phyloP scores from a whole-genome alignment of 2,329 filamentous ascomycete genomes.

The Xylogone sp. region DNA sequence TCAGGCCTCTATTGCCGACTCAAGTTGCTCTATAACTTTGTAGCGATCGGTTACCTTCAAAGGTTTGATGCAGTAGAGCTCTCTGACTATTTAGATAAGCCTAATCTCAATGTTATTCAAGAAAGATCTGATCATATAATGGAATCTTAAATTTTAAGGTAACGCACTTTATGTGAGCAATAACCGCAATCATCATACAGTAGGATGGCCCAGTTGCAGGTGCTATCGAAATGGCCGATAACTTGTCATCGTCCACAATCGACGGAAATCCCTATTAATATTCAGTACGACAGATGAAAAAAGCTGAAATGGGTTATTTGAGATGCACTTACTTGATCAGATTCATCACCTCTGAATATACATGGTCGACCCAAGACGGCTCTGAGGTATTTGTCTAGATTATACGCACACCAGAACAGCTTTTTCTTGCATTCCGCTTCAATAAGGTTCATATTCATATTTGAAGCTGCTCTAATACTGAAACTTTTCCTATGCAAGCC shows the following conservation, averaged over 20 bases:
- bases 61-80: conserved; percentile 31
- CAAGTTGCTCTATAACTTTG: neutral
- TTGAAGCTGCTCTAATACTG: neutral
- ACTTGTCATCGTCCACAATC: conserved; percentile 49
- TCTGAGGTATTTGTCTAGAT: conserved; percentile 58
- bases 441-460: neutral
- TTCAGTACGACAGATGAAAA: neutral
- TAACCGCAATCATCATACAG: conserved; percentile 26
- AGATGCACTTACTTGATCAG: conserved; percentile 49
- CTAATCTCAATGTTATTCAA: conserved; percentile 13
- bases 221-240: conserved; percentile 29
- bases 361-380: conserved; percentile 59
- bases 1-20: neutral
- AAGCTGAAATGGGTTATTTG: conserved; percentile 14
- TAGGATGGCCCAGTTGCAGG: neutral
- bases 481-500: conserved; percentile 41
- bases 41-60: neutral
- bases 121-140: conserved; percentile 1
- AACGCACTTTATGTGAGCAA: conserved; percentile 33
- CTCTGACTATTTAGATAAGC: conserved; percentile 36
- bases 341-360: conserved; percentile 59
- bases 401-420: conserved; percentile 61
- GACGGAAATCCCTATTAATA: neutral
- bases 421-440: conserved; percentile 50
- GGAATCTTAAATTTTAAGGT: neutral